These are phyloP conservation scores for Termitomyces sp. DNA, from an alignment of 768 basidiomycete genomes.

Conservation along the genomic window DNA sequence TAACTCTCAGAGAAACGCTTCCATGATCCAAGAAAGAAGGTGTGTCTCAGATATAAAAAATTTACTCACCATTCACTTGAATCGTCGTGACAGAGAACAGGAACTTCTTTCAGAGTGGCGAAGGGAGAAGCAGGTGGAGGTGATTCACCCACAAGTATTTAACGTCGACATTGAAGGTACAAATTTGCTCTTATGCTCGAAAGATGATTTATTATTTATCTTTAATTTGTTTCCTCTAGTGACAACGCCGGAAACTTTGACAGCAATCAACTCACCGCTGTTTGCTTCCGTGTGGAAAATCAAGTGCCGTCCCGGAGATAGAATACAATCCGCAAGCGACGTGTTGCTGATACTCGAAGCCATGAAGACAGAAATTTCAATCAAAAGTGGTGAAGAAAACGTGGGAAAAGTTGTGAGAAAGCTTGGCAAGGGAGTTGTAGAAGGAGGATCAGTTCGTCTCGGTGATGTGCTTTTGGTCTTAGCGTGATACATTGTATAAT, in stretches of 20 bases:
- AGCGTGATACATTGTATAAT: conserved; percentile 1
- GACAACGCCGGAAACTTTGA: not conserved
- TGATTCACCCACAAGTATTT: not conserved
- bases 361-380: conserved; percentile 59
- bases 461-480: conserved; percentile 41
- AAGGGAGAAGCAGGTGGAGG: conserved; percentile 13
- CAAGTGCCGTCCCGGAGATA: conserved; percentile 34
- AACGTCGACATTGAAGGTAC: not conserved
- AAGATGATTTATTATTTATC: not conserved
- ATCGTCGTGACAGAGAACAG: conserved; percentile 27
- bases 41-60: conserved; percentile 13
- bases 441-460: conserved; percentile 38
- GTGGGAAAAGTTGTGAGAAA: conserved; percentile 36
- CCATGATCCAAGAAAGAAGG: conserved; percentile 34
- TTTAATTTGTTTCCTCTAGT: not conserved
- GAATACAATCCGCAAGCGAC: conserved; percentile 32
- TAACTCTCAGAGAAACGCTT: conserved; percentile 29
- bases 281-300: conserved; percentile 49
- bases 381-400: conserved; percentile 38
- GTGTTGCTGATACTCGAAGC: conserved; percentile 51
- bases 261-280: conserved; percentile 27
- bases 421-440: conserved; percentile 33
- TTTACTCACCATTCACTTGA: not conserved
- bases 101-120: conserved; percentile 40
- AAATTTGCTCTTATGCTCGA: not conserved